Evolutionary conservation across 2,329 filamentous ascomycete genomes (phyloP).

Genomic region (Alternaria infectoria): DNA sequence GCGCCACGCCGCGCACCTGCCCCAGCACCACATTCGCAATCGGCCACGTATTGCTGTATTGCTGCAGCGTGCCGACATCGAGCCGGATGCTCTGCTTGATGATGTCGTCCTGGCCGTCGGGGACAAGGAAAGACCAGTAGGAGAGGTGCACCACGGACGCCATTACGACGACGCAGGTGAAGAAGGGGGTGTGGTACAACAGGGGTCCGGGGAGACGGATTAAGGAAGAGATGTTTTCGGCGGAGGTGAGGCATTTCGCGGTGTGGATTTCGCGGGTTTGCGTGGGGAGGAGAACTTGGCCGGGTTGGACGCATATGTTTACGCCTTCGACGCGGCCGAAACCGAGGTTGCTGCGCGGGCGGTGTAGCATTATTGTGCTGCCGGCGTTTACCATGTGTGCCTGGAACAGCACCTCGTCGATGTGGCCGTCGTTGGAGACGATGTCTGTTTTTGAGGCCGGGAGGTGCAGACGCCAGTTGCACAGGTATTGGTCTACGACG

Average conservation of each 20-base stretch:
- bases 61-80: constrained; percentile 76
- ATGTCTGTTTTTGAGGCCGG: constrained; percentile 75
- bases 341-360: constrained; percentile 48
- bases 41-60: constrained; percentile 73
- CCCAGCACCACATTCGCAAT: constrained; percentile 72
- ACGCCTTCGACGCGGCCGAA: constrained; percentile 47
- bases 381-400: constrained; percentile 74
- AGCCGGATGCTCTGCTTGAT: constrained; percentile 78
- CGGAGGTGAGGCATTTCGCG: constrained; percentile 78
- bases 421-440: constrained; percentile 66
- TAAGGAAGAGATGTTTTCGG: constrained; percentile 76
- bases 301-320: constrained; percentile 70
- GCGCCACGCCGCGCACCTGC: constrained; percentile 80
- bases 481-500: constrained; percentile 65
- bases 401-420: constrained; percentile 92
- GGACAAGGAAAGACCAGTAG: constrained; percentile 68
- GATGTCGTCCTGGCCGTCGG: constrained; percentile 65
- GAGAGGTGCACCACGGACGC: constrained; percentile 59
- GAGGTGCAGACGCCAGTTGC: constrained; percentile 81
- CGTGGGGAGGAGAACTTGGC: constrained; percentile 58
- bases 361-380: constrained; percentile 53
- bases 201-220: constrained; percentile 76
- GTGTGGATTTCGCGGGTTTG: constrained; percentile 69
- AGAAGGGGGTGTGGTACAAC: constrained; percentile 67
- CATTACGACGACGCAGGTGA: constrained; percentile 51